phyloP scores from a whole-genome alignment of 495 filamentous ascomycete genomes.

The Penicillium subrubescens region DNA sequence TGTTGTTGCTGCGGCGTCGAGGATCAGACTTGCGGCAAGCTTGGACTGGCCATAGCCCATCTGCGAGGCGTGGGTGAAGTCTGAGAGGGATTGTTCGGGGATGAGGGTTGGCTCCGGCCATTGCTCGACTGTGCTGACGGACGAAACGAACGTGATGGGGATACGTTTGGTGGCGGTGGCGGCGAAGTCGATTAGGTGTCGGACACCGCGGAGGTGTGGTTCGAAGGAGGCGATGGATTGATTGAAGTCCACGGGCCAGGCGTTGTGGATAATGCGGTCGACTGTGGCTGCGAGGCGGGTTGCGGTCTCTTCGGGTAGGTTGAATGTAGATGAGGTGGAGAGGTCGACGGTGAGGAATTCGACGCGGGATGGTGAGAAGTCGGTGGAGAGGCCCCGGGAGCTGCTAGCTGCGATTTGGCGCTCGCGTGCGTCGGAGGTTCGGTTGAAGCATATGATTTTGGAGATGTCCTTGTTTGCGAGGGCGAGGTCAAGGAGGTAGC shows the following conservation, averaged over 20 bases:
- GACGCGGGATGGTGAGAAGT: conserved; percentile 15
- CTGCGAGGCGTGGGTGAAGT: conserved; percentile 37
- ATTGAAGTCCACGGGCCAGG: conserved; percentile 68
- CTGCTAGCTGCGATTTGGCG: conserved; percentile 17
- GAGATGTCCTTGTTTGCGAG: conserved; percentile 34
- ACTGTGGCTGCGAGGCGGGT: conserved; percentile 37
- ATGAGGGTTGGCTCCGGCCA: conserved; percentile 37
- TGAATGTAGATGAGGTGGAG: conserved; percentile 42
- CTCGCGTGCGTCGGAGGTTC: conserved; percentile 27
- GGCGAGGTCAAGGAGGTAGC: conserved; percentile 54
- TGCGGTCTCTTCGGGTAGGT: conserved; percentile 41
- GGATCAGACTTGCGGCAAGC: conserved; percentile 21
- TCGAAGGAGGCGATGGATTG: conserved; percentile 55
- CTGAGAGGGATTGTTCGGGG: conserved; percentile 49
- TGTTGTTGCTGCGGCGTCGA: neutral
- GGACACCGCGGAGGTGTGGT: conserved; percentile 53
- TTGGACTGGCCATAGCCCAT: conserved; percentile 58
- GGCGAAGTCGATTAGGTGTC: conserved; percentile 53
- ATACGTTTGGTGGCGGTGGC: conserved; percentile 38
- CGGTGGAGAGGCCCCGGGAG: conserved; percentile 11
- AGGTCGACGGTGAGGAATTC: conserved; percentile 55
- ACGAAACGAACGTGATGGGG: conserved; percentile 56
- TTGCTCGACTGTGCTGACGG: conserved; percentile 43
- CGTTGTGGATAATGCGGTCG: conserved; percentile 60
- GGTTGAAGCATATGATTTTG: conserved; percentile 60